Evolutionary conservation across 1,284 basidiomycete species (phyloP), one percentile per base, ranked within the genome.

Genomic region (Melampsora americana): DNA sequence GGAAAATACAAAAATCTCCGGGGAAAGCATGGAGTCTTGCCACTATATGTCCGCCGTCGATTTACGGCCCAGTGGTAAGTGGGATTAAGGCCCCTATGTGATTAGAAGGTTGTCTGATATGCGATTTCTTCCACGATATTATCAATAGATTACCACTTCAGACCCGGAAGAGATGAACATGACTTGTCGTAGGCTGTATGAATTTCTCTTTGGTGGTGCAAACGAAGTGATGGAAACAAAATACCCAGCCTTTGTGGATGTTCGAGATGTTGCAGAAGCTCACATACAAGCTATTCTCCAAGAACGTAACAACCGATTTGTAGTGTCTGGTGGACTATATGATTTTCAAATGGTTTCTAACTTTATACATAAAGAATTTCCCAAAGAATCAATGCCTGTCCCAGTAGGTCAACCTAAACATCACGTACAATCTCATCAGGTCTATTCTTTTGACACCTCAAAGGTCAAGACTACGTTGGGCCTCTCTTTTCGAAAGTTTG

Each of bases 1-100:
- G 59, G 69, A 39, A 28, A 59, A 89, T 89, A 73, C 84, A 88
- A 69, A 84, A 87, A 75, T 82, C 89, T 12, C 1, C 1, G 79
- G 87, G 88, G 14, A 44, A 32, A 1, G 78, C 80, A 0, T 90
- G 87, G 86, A 88, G 89, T 77, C 81, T 89, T 30, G 85, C 85
- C 11, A 84, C 85, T 0, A 83, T 90, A 77, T 86, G 86, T 80
- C 89, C 89, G 11, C 83, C 84, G 7, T 77, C 83, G n/a, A 88
- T 89, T 53, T 72, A 84, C 48, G 69, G 69, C 23, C 69, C 69
- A 69, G 67, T 69, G 2, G 67, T 69, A 59, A 39, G 67, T 59
- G 44, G 20, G 18, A 50, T 42, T 23, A 12, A 39, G 6, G 16
- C 32, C 20, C 12, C 39, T 42, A 42, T 42, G 6, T 42, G 39